Evolutionary conservation across 306 rosid genomes (phyloP).

Genomic region (Rosa multiflora): DNA sequence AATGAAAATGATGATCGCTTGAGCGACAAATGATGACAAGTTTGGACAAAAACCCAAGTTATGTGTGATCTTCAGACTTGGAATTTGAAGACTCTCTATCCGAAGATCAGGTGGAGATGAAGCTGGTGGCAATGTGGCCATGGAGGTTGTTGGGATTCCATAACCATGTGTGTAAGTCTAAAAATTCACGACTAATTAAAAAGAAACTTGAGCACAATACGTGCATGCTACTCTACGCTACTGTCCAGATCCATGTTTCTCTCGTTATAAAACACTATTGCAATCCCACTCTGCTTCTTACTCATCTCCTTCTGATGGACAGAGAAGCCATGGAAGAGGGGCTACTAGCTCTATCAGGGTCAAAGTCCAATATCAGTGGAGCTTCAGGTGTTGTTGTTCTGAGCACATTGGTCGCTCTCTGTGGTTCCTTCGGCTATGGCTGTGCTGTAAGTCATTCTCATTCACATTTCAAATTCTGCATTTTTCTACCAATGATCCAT

Average conservation of each 20-base stretch:
- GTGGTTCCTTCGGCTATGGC: constrained; percentile 8
- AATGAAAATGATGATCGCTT: too few species aligned
- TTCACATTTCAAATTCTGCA: background rate
- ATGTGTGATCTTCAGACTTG: too few species aligned
- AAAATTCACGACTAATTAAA: background rate
- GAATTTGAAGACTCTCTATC: too few species aligned
- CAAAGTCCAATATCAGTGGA: background rate
- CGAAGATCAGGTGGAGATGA: background rate
- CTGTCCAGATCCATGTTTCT: background rate
- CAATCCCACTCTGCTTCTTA: background rate
- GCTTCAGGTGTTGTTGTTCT: constrained; percentile 13
- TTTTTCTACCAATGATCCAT: too few species aligned
- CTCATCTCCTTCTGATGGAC: background rate
- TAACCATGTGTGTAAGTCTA: background rate
- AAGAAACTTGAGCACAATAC: background rate
- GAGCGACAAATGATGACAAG: too few species aligned
- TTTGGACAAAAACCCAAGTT: too few species aligned
- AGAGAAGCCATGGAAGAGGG: constrained; percentile 5
- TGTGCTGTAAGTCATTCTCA: constrained; percentile 11
- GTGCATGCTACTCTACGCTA: background rate
- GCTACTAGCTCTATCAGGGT: background rate
- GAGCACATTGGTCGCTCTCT: constrained; percentile 12
- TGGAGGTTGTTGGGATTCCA: background rate
- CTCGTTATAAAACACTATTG: background rate
- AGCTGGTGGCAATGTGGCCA: background rate